Base-by-base conservation (phyloP, 164 flowering plant genomes). In the grape (Vitis vinifera) region DNA sequence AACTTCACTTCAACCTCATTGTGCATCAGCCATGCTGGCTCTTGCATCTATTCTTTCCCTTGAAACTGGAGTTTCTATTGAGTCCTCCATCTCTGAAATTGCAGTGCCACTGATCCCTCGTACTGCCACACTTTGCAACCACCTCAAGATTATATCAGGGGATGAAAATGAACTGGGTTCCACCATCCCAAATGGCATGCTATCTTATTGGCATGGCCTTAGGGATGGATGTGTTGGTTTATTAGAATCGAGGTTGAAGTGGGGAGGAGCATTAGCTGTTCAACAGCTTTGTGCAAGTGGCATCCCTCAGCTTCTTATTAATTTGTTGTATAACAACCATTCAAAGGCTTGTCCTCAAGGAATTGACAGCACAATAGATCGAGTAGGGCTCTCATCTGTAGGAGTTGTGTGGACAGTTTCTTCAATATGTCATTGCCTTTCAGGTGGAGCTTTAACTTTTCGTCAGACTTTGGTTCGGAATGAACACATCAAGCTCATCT, bases 151-250 rank as follows among this genome's bases (percentile, higher is more conserved):
- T 61, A 62, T 76, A 17, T 37, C 80, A 48, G 48, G 37, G 16
- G 81, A 78, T 70, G 85, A 76, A 66, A 78, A 74, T 77, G 85
- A 75, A 55, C 69, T 51, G 30, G 73, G 58, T 19, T 10, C 66
- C 16, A 55, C 55, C 66, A 69, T 73, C 53, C 57, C 47, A 48
- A 75, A 62, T 75, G 81, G 77, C 30, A 74, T 72, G 84, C 87
- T 93, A 69, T 90, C 97, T 13, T 78, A 84, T 66, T 90, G 94
- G 94, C 91, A 90, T 81, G 99, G 99, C 19, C 69, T 88, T 48
- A 81, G 83, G 70, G 99, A 95, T 84, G 99, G 98, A 14, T 90
- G 88, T 79, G 86, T 87, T 80, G 99, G 99, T 17, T 80, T 93
- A 70, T 65, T 95, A 66, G 92, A 93, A 47, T 80, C 80, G 51